Base-by-base conservation (phyloP, 2,329 filamentous ascomycete species). In the Xylaria hypoxylon region DNA sequence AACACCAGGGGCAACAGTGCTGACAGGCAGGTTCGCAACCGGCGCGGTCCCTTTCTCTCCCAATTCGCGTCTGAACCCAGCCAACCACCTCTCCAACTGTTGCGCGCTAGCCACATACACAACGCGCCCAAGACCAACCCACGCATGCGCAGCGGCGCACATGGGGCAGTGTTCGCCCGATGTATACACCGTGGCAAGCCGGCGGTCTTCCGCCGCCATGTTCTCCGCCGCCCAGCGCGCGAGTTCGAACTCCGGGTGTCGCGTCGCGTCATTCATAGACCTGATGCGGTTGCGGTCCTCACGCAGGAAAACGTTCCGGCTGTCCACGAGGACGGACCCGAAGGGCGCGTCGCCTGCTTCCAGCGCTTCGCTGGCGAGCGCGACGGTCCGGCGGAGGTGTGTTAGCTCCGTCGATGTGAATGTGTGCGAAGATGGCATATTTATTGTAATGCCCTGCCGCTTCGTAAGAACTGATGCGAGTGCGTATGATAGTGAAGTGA, bases 341-440 rank as follows among this genome's bases (percentile, higher is more conserved):
- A 73, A 73, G 22, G 72, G 72, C 10, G 67, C 70, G 50, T 73
- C 72, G 17, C 72, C 75, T 2, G 75, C 65, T 0, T 70, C 71
- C 1, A 71, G 69, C 3, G 72, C 70, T 35, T 78, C 73, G 1
- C 70, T 69, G 0, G 78, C 77, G 0, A 79, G 63, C 3, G 72
- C 76, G 45, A 78, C 73, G 50, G 70, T 71, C 5, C 72, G 72
- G 13, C 67, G 68, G 45, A 73, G 69, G 48, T 72, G 70, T 2
- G 45, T 7, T 4, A 71, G 45, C 10, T 73, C 70, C 8, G n/a
- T 50, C 2, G 47, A 10, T 13, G 67, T 65, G 33, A 65, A 45
- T 8, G 33, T 3, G 11, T 51, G 35, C 8, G 64, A n/a, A n/a
- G 50, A n/a, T 45, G 44, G 1, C 64, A 64, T 63, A 38, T 38